Evolutionary conservation across 148 eudicot genomes (phyloP), one percentile per base, ranked within the genome.

Genomic region (Vaccinium macrocarpon): DNA sequence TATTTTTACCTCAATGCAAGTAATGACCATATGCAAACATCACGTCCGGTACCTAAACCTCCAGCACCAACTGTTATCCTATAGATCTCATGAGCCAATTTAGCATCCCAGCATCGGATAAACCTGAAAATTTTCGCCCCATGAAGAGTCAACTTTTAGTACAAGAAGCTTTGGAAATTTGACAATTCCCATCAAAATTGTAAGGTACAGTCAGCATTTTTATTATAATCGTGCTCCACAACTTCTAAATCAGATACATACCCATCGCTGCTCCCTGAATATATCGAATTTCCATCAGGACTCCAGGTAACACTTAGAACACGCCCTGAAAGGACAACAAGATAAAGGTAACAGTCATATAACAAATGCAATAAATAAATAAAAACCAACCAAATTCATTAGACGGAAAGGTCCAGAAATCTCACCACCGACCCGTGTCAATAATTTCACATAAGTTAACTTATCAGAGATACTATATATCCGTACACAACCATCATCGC

Each of bases 391-490:
- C 15, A 81, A 21, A 57, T 52, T 77, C 73, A 55, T 14, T 52
- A 49, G 66, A 68, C 46, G 14, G 27, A 77, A 76, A 57, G 88
- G 83, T 55, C 62, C 3, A 84, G 87, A 87, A 83, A 84, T 85
- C 99, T 97, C 92, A 97, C 99, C 99, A 85, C 95, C 93, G 88
- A 97, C 97, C 90, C 97, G 93, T 56, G 99, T 93, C 90, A 93
- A 80, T 18, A 95, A 88, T 90, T 86, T 95, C 56, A 86, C 80
- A 71, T 91, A 92, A 23, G 86, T 89, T 73, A 95, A 91, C 85
- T 91, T 85, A 51, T 93, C 91, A 53, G 84, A 84, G 42, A 95
- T 71, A 6, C 84, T 85, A 56, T 91, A 97, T 74, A 97, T 82
- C 53, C 98, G 91, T 81, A 97, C 96, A 87, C 93, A 91, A 35